A percentile compares a stretch with the other conserved stretches of the same genome.
Conservation (phyloP, 305 asterid species). For the Fraxinus paxiana region DNA sequence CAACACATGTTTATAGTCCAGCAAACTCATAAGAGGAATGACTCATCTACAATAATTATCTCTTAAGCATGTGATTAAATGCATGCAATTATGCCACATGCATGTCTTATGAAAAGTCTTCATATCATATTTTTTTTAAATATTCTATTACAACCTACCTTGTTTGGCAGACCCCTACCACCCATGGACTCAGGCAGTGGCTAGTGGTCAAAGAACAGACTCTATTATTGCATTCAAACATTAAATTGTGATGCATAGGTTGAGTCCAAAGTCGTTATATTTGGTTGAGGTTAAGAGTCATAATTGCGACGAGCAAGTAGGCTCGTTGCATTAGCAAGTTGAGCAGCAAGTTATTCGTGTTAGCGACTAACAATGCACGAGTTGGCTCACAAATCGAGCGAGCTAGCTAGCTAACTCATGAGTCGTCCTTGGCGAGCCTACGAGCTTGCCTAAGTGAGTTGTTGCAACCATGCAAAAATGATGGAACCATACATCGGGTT, state of each 20-base stretch:
- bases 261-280: not conserved
- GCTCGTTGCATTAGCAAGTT: not conserved
- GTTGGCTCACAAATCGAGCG: not conserved
- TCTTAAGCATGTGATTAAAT: constrained; percentile 21
- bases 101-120: constrained; percentile 31
- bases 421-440: not conserved
- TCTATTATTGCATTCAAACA: not conserved
- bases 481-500: not conserved
- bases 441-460: not conserved
- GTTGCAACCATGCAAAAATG: not conserved
- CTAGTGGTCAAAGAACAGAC: not conserved
- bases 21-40: constrained; percentile 35
- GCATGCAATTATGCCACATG: constrained; percentile 37
- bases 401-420: not conserved
- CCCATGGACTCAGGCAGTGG: not conserved
- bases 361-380: not conserved
- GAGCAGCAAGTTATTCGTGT: not conserved
- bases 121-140: not conserved
- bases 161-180: not conserved
- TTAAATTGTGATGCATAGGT: not conserved
- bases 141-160: not conserved
- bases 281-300: not conserved
- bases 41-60: constrained; percentile 29
- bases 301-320: no score
- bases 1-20: constrained; percentile 49